Percentiles rank a stretch among this genome's conserved stretches.
These are phyloP conservation scores for Fusarium nelsonii DNA, from an alignment of 2,329 filamentous ascomycete species.

Conservation along the genomic window DNA sequence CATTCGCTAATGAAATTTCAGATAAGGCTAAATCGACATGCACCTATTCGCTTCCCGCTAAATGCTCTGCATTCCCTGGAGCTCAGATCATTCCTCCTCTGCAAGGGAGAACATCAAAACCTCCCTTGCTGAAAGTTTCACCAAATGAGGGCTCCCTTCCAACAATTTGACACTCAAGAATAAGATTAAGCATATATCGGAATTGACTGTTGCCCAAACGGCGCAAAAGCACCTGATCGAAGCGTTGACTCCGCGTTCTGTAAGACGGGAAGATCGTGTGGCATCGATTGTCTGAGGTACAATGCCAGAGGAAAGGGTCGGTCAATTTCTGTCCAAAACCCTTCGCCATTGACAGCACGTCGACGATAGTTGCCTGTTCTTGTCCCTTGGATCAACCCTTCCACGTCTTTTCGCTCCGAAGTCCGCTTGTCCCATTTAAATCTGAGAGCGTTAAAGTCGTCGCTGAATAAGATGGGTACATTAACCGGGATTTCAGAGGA, in stretches of 20 bases:
- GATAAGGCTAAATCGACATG: constrained; percentile 9
- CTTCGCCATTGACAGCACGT: constrained; percentile 38
- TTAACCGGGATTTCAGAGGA: not conserved
- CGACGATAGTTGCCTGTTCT: constrained; percentile 33
- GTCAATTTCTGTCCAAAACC: constrained; percentile 40
- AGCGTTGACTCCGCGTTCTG: not conserved
- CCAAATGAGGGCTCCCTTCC: not conserved
- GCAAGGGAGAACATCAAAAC: not conserved
- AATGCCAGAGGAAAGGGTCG: constrained; percentile 43
- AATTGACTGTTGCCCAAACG: constrained; percentile 13
- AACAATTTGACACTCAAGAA: not conserved
- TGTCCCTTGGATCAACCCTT: constrained; percentile 35
- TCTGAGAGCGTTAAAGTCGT: constrained; percentile 45
- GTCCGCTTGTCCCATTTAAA: constrained; percentile 46
- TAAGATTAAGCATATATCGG: constrained; percentile 23
- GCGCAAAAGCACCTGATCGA: not conserved
- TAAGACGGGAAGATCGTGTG: not conserved
- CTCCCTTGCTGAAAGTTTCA: constrained; percentile 3
- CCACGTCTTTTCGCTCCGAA: constrained; percentile 39
- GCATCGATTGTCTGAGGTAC: constrained; percentile 38
- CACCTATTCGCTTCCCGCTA: not conserved
- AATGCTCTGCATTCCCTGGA: constrained; percentile 11
- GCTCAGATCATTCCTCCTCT: constrained; percentile 1
- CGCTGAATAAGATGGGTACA: constrained; percentile 39
- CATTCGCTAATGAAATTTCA: constrained; percentile 17